These are phyloP conservation scores for Neoboletus magnificus DNA, from an alignment of 768 basidiomycete species.

Conservation along the genomic window DNA sequence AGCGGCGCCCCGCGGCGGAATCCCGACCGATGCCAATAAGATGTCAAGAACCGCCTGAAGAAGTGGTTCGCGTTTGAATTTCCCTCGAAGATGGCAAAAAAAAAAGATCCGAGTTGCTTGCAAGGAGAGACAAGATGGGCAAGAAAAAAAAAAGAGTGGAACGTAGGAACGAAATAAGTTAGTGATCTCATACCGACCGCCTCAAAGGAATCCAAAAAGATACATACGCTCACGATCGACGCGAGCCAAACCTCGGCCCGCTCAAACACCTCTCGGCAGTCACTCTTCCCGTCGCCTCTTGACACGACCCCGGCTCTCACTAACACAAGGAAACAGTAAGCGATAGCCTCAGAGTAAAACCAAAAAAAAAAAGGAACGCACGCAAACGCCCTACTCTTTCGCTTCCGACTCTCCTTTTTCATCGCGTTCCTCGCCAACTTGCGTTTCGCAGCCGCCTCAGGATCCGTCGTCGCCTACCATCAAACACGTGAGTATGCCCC, in stretches of 20 bases:
- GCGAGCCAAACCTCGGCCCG: background rate
- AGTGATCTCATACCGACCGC: background rate
- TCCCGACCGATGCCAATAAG: no score
- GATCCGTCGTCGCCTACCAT: constrained; percentile 65
- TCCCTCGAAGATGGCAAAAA: no score
- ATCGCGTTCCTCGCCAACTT: constrained; percentile 66
- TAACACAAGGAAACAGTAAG: constrained; percentile 13
- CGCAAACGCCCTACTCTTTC: constrained; percentile 63
- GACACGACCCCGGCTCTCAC: constrained; percentile 47
- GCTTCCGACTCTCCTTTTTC: constrained; percentile 85
- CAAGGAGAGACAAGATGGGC: background rate
- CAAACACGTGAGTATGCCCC: background rate
- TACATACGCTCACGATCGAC: background rate
- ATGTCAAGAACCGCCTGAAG: no score
- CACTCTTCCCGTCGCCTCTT: constrained; percentile 42
- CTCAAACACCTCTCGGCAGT: background rate
- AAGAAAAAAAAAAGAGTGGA: no score
- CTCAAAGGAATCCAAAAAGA: background rate
- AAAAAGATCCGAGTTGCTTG: no score
- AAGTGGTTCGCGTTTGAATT: background rate
- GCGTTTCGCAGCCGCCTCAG: constrained; percentile 71
- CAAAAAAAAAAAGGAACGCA: constrained; percentile 40
- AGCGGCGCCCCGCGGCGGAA: background rate
- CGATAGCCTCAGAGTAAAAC: background rate
- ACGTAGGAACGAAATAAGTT: background rate